phyloP scores from a whole-genome alignment of 2,329 filamentous ascomycete genomes.

The Colletotrichum echinochloae region DNA sequence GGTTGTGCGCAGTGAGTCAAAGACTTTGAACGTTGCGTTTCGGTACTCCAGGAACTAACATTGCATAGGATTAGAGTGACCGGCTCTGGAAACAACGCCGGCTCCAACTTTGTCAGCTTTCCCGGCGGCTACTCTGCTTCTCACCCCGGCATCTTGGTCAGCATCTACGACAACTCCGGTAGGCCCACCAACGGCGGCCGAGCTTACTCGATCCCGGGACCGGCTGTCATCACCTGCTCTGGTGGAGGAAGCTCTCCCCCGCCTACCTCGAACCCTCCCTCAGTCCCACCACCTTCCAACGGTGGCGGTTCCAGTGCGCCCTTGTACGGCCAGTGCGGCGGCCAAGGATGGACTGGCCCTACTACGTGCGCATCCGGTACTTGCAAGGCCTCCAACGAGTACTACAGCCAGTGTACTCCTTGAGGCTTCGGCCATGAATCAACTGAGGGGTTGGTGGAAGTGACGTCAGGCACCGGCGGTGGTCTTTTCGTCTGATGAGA shows the following conservation, averaged over 20 bases:
- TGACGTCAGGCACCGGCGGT: background rate
- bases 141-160: constrained; percentile 46
- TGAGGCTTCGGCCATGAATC: background rate
- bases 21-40: fast-evolving
- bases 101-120: constrained; percentile 45
- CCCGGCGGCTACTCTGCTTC: constrained; percentile 45
- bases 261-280: constrained; percentile 7
- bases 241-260: constrained; percentile 21
- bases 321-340: constrained; percentile 46
- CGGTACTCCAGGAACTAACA: background rate
- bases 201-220: constrained; percentile 52
- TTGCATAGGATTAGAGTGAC: constrained; percentile 43
- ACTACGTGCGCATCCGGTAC: constrained; percentile 46
- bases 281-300: constrained; percentile 26
- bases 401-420: constrained; percentile 47
- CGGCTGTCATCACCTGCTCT: constrained; percentile 38
- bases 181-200: constrained; percentile 46
- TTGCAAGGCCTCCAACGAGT: constrained; percentile 46
- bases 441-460: no score
- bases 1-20: constrained; percentile 43
- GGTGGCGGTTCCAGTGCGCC: constrained; percentile 33
- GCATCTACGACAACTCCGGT: constrained; percentile 48
- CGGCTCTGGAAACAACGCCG: constrained; percentile 41
- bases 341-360: constrained; percentile 45
- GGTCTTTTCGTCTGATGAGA: background rate